Evolutionary conservation across 2,329 filamentous ascomycete genomes (phyloP).

Genomic region (Dactylonectria estremocensis): DNA sequence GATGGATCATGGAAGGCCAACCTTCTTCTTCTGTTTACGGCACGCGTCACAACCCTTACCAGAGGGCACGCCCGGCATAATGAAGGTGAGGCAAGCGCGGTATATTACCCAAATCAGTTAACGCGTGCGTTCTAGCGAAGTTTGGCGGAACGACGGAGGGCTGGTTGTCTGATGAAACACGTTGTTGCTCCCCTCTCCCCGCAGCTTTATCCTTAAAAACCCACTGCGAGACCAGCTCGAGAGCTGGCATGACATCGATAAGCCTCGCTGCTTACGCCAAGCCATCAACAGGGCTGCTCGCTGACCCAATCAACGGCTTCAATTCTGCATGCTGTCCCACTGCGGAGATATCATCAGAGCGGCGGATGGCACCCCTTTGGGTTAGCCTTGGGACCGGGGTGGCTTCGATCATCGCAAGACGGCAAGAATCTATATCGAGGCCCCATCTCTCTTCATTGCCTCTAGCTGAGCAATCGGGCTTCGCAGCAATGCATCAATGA

Average conservation of each 20-base stretch:
- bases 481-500: too few relatives aligned
- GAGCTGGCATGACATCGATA: constrained; percentile 5
- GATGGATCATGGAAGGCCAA: constrained; percentile 39
- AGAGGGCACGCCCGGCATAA: constrained; percentile 67
- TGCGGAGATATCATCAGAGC: constrained; percentile 8
- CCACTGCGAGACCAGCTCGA: too few relatives aligned
- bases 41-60: constrained; percentile 66
- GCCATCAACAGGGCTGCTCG: too few relatives aligned
- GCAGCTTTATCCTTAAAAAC: constrained; percentile 14
- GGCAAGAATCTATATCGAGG: background rate
- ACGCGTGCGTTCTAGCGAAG: constrained; percentile 23
- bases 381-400: constrained; percentile 7
- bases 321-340: constrained; percentile 13
- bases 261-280: background rate
- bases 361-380: constrained; percentile 38
- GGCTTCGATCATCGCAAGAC: too few relatives aligned
- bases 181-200: background rate
- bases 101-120: constrained; percentile 41
- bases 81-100: constrained; percentile 42
- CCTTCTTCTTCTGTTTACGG: constrained; percentile 69
- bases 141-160: constrained; percentile 2
- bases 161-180: background rate
- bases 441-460: too few relatives aligned
- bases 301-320: background rate
- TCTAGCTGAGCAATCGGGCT: too few relatives aligned